Base-by-base conservation (phyloP, 164 flowering plant species). In the Tinospora cordifolia region DNA sequence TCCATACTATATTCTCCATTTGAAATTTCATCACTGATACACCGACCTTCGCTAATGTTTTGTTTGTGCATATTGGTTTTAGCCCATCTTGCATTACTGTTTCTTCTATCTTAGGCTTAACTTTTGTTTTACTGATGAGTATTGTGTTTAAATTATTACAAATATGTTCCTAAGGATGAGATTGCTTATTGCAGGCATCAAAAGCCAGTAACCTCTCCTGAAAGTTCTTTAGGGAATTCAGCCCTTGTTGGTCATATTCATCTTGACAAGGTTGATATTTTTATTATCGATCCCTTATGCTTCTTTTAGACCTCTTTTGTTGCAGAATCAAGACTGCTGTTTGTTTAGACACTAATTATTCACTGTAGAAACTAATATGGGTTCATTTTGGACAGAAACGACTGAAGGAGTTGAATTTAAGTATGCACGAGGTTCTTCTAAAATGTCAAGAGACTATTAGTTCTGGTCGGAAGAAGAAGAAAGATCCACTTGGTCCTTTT, bases 161-260 rank as follows among this genome's bases (percentile, higher is more conserved):
- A 10, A 44, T 44, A 0, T 44, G 12, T 54, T 19, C 6, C 60
- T 54, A 10, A 21, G 60, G 60, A 2, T 54, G 21, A 19, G 60
- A 27, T 58, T 72, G 4, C 41, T 66, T 12, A 63, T 66, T 67
- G 47, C 80, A 82, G 98, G 69, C 87, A 88, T 73, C 72, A 75
- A 71, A 75, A 74, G 13, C 82, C 74, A 60, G 76, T 66, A 67
- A 58, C 36, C 21, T 24, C 67, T 13, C 41, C 75, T 60, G 87
- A 74, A 74, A 76, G 71, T 80, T 62, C 76, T 72, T 83, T 76
- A 49, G 39, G n/a, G 46, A 83, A 76, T 72, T 63, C 86, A 27
- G 90, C 87, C 49, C 91, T 90, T 74, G 83, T 82, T 81, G 95
- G 91, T 59, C 98, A 90, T 75, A 69, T 91, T 79, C 97, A 90